Evolutionary conservation across 805 yeast genomes (phyloP), one percentile per base, ranked within the genome.

Genomic region (Myxozyma sirexii): DNA sequence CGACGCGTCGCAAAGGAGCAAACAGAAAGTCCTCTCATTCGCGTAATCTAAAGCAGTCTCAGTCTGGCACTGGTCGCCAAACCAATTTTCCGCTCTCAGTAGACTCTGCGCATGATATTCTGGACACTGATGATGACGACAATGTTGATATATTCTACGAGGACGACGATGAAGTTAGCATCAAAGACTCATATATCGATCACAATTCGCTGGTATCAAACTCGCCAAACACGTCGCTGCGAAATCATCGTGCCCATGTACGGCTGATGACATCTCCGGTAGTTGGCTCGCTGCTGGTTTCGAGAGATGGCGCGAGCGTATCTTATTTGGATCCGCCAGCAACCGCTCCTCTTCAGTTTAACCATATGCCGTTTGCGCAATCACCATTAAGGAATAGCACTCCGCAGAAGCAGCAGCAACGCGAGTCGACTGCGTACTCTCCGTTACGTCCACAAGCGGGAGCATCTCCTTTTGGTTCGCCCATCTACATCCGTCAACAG

Each of bases 171-270:
- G 52, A 47, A 8, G 56, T 6, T 35, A 42, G 23, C 26, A 33
- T 26, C 38, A 44, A 27, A 13, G 8, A 26, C 2, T 29, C 21
- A 12, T 39, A 19, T 29, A 45, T n/a, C 46, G 52, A 21, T 10
- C 21, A 37, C 29, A 37, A 17, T 35, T 12, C 50, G 17, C 24
- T 24, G 39, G 38, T 53, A 15, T 58, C 65, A 15, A 24, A 52
- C 17, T 69, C 70, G 13, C 71, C 71, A 37, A 63, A 53, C 45
- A 63, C 69, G 15, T 66, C 70, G 27, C 60, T 69, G 47, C 59
- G 67, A n/a, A 59, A 67, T 33, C 71, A 69, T 55, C 67, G 72
- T 15, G 70, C 67, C 23, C 57, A 57, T 39, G 54, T 70, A 26
- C 64, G 63, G 26, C 59, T 59, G 42, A 59, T 70, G 54, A 66